Conservation (phyloP, 768 basidiomycete species). For the Podaxis carcinomalis region DNA sequence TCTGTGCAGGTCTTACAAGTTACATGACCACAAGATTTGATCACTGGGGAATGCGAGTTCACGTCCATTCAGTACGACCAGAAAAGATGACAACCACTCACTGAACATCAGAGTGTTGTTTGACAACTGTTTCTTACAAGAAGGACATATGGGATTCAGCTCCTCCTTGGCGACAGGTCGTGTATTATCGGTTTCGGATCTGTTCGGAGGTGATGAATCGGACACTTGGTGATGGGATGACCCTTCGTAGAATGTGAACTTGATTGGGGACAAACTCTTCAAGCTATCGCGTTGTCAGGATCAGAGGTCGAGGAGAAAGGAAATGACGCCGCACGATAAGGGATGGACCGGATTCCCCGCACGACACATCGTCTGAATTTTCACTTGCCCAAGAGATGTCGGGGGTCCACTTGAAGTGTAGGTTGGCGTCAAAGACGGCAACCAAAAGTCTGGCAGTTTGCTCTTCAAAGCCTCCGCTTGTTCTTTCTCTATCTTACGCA, state of each 20-base stretch:
- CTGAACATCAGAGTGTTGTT: constrained; percentile 71
- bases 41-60: constrained; percentile 38
- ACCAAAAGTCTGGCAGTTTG: constrained; percentile 97
- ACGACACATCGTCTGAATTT: constrained; percentile 85
- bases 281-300: constrained; percentile 42
- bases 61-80: background rate
- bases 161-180: constrained; percentile 43
- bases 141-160: constrained; percentile 71
- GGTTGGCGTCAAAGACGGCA: constrained; percentile 88
- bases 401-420: constrained; percentile 60
- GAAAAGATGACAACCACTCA: constrained; percentile 31
- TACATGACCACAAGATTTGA: constrained; percentile 88
- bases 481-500: constrained; percentile 78
- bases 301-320: constrained; percentile 3
- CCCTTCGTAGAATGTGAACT: constrained; percentile 58
- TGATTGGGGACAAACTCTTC: constrained; percentile 78
- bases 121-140: constrained; percentile 81
- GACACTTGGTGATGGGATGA: constrained; percentile 33
- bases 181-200: constrained; percentile 15
- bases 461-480: constrained; percentile 79
- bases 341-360: constrained; percentile 77
- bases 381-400: constrained; percentile 70
- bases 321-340: constrained; percentile 51
- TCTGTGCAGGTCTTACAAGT: constrained; percentile 90
- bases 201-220: constrained; percentile 31